phyloP scores from a whole-genome alignment of 2,329 filamentous ascomycete genomes.

The Ambrosiella xylebori region DNA sequence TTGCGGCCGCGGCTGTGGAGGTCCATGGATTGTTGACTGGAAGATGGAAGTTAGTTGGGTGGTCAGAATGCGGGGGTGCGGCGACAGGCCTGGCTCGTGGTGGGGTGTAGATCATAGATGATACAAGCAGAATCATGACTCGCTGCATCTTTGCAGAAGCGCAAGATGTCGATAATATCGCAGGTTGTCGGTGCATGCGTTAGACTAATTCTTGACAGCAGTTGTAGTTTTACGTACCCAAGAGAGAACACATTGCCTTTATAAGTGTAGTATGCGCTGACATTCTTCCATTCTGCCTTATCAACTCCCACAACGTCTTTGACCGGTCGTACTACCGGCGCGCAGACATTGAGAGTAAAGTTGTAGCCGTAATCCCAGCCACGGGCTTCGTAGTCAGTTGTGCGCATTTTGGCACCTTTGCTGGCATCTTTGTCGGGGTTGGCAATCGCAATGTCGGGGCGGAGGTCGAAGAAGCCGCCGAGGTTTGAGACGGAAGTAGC shows the following conservation, averaged over 20 bases:
- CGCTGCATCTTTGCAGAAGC: neutral
- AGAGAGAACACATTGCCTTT: slow-evolving; percentile 55
- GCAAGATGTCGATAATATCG: neutral
- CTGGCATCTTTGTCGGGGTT: slow-evolving; percentile 15
- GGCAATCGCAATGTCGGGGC: slow-evolving; percentile 32
- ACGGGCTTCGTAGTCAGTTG: slow-evolving; percentile 42
- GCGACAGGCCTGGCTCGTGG: neutral
- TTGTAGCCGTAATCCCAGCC: slow-evolving; percentile 66
- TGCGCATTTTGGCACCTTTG: slow-evolving; percentile 24
- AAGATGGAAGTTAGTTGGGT: slow-evolving; percentile 1
- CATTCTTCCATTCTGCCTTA: slow-evolving; percentile 46
- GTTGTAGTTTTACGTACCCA: slow-evolving; percentile 35
- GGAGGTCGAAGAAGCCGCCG: slow-evolving; percentile 42
- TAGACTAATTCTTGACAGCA: too few species aligned
- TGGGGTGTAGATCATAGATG: neutral
- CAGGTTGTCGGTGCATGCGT: neutral
- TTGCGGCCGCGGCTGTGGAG: slow-evolving; percentile 50
- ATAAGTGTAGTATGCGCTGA: slow-evolving; percentile 60
- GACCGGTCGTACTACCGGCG: slow-evolving; percentile 50
- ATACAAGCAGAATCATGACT: neutral
- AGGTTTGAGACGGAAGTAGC: slow-evolving; percentile 36
- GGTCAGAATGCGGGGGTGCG: neutral
- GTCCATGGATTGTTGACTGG: slow-evolving; percentile 36
- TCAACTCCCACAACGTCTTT: slow-evolving; percentile 47
- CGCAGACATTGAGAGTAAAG: slow-evolving; percentile 73